These are phyloP conservation scores for Trichosporon coremiiforme DNA, from an alignment of 1,284 basidiomycete species.

Conservation along the genomic window DNA sequence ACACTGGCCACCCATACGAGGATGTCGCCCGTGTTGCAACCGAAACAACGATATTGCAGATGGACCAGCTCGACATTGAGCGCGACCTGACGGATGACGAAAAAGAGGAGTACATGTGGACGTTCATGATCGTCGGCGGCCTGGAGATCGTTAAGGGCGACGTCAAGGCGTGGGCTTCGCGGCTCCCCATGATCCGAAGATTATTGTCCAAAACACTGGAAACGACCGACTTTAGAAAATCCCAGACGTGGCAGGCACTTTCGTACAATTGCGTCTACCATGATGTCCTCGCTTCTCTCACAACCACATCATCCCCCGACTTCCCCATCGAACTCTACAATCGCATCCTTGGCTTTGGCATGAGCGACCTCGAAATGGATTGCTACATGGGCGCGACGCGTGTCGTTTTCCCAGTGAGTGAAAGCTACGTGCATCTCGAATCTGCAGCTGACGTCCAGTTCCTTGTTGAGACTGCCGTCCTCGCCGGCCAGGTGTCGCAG, in stretches of 20 bases:
- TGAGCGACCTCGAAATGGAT: conserved; percentile 34
- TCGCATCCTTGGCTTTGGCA: conserved; percentile 32
- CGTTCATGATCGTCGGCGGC: conserved; percentile 41
- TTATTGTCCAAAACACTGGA: conserved; percentile 29
- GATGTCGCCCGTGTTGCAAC: conserved; percentile 39
- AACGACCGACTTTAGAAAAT: conserved; percentile 28
- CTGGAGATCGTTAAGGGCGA: conserved; percentile 40
- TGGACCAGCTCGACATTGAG: conserved; percentile 35
- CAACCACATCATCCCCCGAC: conserved; percentile 33
- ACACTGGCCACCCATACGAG: conserved; percentile 38
- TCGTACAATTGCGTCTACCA: conserved; percentile 43
- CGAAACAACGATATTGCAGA: conserved; percentile 39
- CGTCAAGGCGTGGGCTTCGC: conserved; percentile 31
- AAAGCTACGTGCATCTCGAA: too few species aligned
- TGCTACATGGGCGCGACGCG: conserved; percentile 41
- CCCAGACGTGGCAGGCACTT: conserved; percentile 33
- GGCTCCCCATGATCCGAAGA: conserved; percentile 31
- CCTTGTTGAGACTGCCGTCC: conserved; percentile 36
- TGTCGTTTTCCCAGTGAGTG: conserved; percentile 36
- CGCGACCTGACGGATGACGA: conserved; percentile 32
- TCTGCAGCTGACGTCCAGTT: conserved; percentile 27
- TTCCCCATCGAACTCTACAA: conserved; percentile 40
- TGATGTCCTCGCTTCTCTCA: conserved; percentile 35
- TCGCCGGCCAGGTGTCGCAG: conserved; percentile 33
- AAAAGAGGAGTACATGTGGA: conserved; percentile 43